Percentiles rank a stretch among this genome's conserved stretches.
These are phyloP conservation scores for Trebouxiophyceae sp. DNA, from an alignment of 163 green algal genomes.

Conservation along the genomic window DNA sequence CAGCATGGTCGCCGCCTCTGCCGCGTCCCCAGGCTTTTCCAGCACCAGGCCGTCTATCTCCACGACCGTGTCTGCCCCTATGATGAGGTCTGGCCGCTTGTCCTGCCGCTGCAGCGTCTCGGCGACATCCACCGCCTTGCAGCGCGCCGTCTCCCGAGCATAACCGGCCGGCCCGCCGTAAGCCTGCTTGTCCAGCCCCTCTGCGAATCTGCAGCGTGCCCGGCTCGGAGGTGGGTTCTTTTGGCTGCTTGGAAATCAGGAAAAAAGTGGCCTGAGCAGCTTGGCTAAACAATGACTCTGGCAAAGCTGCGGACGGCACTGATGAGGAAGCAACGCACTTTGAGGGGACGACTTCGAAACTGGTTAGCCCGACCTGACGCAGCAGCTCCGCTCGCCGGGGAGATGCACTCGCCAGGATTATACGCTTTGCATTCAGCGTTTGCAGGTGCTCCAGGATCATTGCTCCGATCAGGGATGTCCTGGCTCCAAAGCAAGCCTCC, in stretches of 20 bases:
- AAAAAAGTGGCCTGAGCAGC: background rate
- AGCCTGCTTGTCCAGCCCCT: constrained; percentile 53
- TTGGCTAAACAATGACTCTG: too few relatives aligned
- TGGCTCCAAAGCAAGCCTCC: too few relatives aligned
- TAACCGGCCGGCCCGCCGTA: constrained; percentile 49
- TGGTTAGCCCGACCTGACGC: constrained; percentile 49
- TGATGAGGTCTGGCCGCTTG: constrained; percentile 47
- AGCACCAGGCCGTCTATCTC: constrained; percentile 60
- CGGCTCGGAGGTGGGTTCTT: background rate
- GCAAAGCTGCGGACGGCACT: too few relatives aligned
- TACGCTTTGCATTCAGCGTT: constrained; percentile 28
- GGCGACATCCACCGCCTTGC: constrained; percentile 70
- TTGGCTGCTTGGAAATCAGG: background rate
- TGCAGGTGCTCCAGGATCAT: constrained; percentile 61
- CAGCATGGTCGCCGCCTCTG: constrained; percentile 63
- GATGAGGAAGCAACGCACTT: too few relatives aligned
- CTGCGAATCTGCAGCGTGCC: constrained; percentile 50
- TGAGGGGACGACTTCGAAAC: constrained; percentile 45
- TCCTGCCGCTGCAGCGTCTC: background rate
- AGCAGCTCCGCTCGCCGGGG: constrained; percentile 64
- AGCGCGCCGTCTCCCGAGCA: constrained; percentile 55
- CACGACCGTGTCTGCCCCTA: constrained; percentile 83
- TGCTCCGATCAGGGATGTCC: too few relatives aligned
- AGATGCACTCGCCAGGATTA: constrained; percentile 63
- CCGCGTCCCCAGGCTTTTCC: constrained; percentile 72